These are phyloP conservation scores for Coniella lustricola DNA, from an alignment of 2,329 filamentous ascomycete genomes.

Conservation along the genomic window DNA sequence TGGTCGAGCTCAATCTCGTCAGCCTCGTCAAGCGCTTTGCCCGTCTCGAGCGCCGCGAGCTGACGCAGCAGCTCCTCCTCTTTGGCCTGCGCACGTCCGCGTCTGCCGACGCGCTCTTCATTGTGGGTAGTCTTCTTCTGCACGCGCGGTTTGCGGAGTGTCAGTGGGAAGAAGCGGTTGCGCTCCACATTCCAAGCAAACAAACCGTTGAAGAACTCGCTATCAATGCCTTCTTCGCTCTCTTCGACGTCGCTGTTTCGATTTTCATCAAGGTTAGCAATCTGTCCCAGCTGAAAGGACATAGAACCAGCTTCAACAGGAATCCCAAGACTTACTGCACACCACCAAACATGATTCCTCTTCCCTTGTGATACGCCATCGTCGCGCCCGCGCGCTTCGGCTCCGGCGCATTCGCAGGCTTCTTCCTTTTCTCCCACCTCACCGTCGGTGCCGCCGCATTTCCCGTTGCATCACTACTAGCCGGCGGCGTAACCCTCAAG, in stretches of 20 bases:
- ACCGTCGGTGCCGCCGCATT: conserved; percentile 55
- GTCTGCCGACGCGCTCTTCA: conserved; percentile 52
- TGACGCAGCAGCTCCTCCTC: conserved; percentile 87
- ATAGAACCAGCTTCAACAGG: not conserved
- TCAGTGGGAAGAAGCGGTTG: conserved; percentile 86
- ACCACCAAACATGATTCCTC: conserved; percentile 88
- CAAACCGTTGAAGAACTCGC: conserved; percentile 89
- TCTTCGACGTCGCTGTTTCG: conserved; percentile 62
- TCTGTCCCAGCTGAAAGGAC: too few relatives aligned
- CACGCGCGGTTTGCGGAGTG: conserved; percentile 65
- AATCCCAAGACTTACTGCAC: conserved; percentile 60
- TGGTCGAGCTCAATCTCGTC: conserved; percentile 44
- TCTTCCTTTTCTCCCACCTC: conserved; percentile 89
- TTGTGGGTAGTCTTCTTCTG: conserved; percentile 43
- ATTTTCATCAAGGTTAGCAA: not conserved
- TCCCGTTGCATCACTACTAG: conserved; percentile 57
- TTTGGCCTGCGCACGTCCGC: conserved; percentile 77
- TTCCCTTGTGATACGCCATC: conserved; percentile 89
- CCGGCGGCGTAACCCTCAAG: conserved; percentile 69
- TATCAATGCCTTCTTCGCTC: conserved; percentile 91
- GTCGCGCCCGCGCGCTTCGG: conserved; percentile 82
- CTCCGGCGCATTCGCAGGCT: conserved; percentile 79
- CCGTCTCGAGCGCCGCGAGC: conserved; percentile 76
- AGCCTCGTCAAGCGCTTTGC: conserved; percentile 51
- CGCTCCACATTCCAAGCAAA: conserved; percentile 93